phyloP scores from a whole-genome alignment of 1,284 basidiomycete genomes.

The Ceratobasidium sp. region DNA sequence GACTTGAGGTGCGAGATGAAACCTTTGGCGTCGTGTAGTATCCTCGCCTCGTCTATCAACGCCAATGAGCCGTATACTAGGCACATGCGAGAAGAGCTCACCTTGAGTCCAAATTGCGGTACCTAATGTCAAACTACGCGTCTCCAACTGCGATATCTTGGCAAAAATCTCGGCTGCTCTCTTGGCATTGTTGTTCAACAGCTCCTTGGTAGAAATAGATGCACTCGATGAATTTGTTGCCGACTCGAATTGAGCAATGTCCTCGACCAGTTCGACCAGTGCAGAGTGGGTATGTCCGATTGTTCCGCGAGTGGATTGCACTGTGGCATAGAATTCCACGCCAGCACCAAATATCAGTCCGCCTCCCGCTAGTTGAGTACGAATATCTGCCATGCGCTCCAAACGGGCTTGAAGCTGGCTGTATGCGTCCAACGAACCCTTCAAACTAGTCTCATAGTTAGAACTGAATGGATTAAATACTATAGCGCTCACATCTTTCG shows the following conservation, averaged over 20 bases:
- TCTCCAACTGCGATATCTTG: not conserved
- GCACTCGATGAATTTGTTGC: not conserved
- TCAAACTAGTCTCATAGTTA: slow-evolving; percentile 2
- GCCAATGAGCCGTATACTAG: not conserved
- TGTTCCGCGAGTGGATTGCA: not conserved
- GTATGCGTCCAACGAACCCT: slow-evolving; percentile 10
- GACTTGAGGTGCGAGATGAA: slow-evolving; percentile 8
- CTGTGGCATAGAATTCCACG: not conserved
- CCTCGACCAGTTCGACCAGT: slow-evolving; percentile 10
- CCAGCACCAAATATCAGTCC: not conserved
- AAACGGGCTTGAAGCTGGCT: not conserved
- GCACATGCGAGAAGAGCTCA: not conserved
- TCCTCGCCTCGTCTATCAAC: not conserved
- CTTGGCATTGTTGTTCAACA: not conserved
- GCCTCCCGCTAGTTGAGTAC: not conserved
- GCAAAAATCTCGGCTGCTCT: slow-evolving; percentile 5
- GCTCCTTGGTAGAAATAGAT: not conserved
- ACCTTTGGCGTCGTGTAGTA: not conserved
- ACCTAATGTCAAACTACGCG: not conserved
- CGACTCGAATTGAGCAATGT: slow-evolving; percentile 19
- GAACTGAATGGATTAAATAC: not conserved
- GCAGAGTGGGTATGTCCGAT: slow-evolving; percentile 3
- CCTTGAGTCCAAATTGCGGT: slow-evolving; percentile 25
- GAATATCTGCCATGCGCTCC: slow-evolving; percentile 21
- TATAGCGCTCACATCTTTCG: slow-evolving; percentile 52